A percentile compares a stretch with the other conserved stretches of the same genome.
Conservation (phyloP, 139 green algal genomes). For the Chlamydomonas eustigma region DNA sequence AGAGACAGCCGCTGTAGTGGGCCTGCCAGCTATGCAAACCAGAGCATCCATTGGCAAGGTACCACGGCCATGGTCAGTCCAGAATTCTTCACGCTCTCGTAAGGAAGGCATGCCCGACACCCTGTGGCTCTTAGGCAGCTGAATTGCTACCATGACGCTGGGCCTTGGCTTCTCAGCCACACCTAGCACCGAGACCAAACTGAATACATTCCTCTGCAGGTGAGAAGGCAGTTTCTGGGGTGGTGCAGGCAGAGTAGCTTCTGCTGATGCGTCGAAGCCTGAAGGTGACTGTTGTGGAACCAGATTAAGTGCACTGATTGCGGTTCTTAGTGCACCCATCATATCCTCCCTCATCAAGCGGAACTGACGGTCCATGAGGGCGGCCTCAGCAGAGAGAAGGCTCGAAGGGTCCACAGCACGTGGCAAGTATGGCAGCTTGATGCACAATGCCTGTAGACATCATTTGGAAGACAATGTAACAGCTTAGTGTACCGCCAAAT, state of each 20-base stretch:
- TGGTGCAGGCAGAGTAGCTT: not conserved
- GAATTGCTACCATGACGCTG: slow-evolving; percentile 25
- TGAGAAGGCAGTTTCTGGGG: not conserved
- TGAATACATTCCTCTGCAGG: slow-evolving; percentile 10
- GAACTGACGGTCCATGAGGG: slow-evolving; percentile 47
- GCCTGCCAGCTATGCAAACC: slow-evolving; percentile 28
- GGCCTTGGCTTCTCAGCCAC: slow-evolving; percentile 26
- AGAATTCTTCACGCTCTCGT: slow-evolving; percentile 31
- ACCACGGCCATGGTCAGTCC: slow-evolving; percentile 25
- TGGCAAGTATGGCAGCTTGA: slow-evolving; percentile 19
- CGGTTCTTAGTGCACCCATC: slow-evolving; percentile 27
- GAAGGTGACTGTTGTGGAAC: not conserved
- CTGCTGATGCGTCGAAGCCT: not conserved
- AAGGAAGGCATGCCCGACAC: slow-evolving; percentile 6
- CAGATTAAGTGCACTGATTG: slow-evolving; percentile 16
- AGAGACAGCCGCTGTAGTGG: too few relatives aligned
- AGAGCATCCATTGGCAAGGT: slow-evolving; percentile 33
- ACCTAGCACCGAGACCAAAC: slow-evolving; percentile 15
- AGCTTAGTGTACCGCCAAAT: too few relatives aligned
- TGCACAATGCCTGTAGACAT: slow-evolving; percentile 32
- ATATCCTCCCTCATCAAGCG: slow-evolving; percentile 48
- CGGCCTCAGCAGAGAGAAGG: slow-evolving; percentile 22
- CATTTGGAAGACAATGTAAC: too few relatives aligned
- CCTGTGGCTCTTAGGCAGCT: slow-evolving; percentile 22
- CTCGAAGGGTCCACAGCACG: not conserved